Evolutionary conservation across 192 early-diverging fungal species (phyloP).

Genomic region (Paraglomus occultum): DNA sequence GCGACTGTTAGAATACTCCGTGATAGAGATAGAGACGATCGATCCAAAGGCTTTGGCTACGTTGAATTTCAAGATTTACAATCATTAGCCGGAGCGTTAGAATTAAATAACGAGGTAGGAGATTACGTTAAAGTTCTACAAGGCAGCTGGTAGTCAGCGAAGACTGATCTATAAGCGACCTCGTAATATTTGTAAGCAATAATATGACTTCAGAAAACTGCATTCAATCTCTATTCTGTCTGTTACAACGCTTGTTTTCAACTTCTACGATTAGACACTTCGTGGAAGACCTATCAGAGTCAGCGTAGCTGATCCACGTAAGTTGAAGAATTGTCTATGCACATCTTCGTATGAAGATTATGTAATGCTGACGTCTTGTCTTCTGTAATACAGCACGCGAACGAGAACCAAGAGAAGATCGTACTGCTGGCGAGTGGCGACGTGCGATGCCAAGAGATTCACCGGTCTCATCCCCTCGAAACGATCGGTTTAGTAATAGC

Average conservation of each 20-base stretch:
- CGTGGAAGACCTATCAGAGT: conserved; percentile 74
- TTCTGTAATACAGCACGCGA: conserved; percentile 42
- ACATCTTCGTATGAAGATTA: neutral
- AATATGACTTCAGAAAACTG: neutral
- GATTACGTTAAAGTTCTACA: too few species aligned
- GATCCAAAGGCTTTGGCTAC: conserved; percentile 93
- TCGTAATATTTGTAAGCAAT: neutral
- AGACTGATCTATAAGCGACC: too few species aligned
- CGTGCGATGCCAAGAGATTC: conserved; percentile 45
- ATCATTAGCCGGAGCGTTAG: conserved; percentile 77
- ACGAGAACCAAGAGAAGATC: conserved; percentile 54
- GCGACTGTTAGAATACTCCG: conserved; percentile 76
- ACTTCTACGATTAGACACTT: too few species aligned
- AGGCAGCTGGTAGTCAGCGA: too few species aligned
- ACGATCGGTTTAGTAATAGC: conserved; percentile 42
- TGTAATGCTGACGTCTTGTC: neutral
- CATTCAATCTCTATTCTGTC: neutral
- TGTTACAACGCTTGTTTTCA: too few species aligned
- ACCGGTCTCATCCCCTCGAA: conserved; percentile 37
- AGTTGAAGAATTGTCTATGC: too few species aligned
- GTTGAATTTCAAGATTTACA: conserved; percentile 90
- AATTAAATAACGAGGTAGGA: conserved; percentile 53
- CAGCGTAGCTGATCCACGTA: conserved; percentile 87
- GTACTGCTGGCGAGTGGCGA: conserved; percentile 60
- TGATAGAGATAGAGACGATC: conserved; percentile 77